Evolutionary conservation across 495 filamentous ascomycete species (phyloP).

Genomic region (Tuber borchii): DNA sequence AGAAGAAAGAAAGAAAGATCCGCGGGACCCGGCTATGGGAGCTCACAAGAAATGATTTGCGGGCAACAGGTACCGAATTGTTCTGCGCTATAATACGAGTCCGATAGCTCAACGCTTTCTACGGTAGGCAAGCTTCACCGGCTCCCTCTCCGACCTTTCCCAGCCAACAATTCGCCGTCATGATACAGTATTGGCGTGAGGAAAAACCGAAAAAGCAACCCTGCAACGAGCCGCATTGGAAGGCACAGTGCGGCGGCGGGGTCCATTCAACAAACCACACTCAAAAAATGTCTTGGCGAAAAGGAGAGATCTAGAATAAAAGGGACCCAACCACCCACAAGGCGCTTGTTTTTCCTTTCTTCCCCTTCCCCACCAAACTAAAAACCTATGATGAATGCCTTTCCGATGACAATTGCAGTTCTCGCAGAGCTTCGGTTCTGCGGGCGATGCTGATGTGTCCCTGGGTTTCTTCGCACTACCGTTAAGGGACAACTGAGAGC

Average conservation of each 20-base stretch:
- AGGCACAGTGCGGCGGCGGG: neutral
- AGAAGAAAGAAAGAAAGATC: neutral
- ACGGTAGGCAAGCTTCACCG: neutral
- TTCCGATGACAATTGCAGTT: constrained; percentile 44
- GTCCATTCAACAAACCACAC: neutral
- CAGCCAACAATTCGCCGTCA: neutral
- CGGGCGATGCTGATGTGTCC: constrained; percentile 52
- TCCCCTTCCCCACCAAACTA: constrained; percentile 51
- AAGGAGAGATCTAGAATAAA: neutral
- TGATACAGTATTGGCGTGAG: too few species aligned
- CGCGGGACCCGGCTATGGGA: neutral
- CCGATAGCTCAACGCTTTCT: neutral
- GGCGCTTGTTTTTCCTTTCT: constrained; percentile 15
- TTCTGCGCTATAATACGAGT: neutral
- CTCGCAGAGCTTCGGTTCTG: constrained; percentile 28
- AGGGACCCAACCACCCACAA: constrained; percentile 9
- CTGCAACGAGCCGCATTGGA: neutral
- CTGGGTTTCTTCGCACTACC: constrained; percentile 54
- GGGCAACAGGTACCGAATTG: neutral
- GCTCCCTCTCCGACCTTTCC: neutral
- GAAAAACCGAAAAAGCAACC: too few species aligned
- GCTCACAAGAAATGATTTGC: neutral
- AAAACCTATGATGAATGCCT: constrained; percentile 54
- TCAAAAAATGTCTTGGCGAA: neutral
- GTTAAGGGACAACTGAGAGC: constrained; percentile 52